Evolutionary conservation across 805 yeast species (phyloP), one percentile per base, ranked within the genome.

Genomic region (Candida arabinofermentans): DNA sequence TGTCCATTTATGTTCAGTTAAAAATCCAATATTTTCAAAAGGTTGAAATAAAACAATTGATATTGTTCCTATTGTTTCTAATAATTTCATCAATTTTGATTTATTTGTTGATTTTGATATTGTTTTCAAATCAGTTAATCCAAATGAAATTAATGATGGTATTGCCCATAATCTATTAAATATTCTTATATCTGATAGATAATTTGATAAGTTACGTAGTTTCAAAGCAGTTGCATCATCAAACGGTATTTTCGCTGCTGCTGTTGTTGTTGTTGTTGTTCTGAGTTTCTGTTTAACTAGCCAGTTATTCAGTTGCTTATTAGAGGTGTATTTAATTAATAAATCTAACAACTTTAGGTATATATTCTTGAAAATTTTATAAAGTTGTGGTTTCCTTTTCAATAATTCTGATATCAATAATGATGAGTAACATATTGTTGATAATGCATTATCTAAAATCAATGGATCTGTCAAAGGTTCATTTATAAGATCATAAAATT

Each of bases 151-250:
- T 27, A 57, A 36, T 19, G 54, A 54, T 12, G 67, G 64, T 17
- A 61, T 37, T 5, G 61, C 65, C 61, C 67, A 65, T 55, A 64
- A 55, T 36, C 70, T 49, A 39, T 61, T 58, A 48, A 65, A 65
- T 18, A 64, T 63, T 26, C 70, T 53, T 5, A 65, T 46, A 41
- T 63, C 69, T 12, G 67, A 54, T 3, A 65, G 37, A 36, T 65
- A 65, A 4, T 51, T 46, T 2, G 69, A 64, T 18, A 65, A 22
- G 5, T 39, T 35, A 27, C 50, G 45, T 23, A 59, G 34, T 32
- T 55, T 61, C 8, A 43, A 33, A 4, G 60, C 46, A 9, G 29
- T 17, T 12, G 23, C 23, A 24, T 23, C 34, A 5, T 17, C 22
- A 5, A 14, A 2, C 6, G 34, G 6, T 4, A 7, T 4, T 18